phyloP scores from a whole-genome alignment of 2,329 filamentous ascomycete genomes.

The Davidsoniella eucalypti region DNA sequence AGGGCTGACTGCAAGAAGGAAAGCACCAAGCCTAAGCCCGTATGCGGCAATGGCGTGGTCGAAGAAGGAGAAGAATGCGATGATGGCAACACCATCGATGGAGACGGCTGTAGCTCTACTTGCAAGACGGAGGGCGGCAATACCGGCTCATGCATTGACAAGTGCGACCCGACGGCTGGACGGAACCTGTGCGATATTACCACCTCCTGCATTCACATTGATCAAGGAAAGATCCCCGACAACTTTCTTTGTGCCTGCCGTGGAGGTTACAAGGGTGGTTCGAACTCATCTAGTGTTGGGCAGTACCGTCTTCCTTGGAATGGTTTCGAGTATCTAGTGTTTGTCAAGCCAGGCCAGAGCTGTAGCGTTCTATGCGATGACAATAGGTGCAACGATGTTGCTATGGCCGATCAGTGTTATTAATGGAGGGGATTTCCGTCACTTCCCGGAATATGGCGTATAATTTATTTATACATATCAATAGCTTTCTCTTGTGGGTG shows the following conservation, averaged over 20 bases:
- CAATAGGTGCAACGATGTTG: background rate
- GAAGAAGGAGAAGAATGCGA: background rate
- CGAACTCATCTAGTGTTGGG: too few species aligned
- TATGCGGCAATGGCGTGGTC: background rate
- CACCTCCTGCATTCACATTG: background rate
- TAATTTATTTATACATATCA: background rate
- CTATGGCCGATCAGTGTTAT: background rate
- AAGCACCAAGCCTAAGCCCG: background rate
- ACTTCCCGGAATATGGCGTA: background rate
- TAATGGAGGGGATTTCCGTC: background rate
- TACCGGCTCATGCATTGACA: background rate
- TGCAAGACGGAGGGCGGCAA: background rate
- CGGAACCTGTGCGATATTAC: background rate
- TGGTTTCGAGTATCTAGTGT: conserved; percentile 1
- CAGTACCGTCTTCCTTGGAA: conserved; percentile 4
- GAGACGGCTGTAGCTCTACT: background rate
- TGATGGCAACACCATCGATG: background rate
- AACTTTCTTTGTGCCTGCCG: conserved; percentile 4
- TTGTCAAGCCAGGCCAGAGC: background rate
- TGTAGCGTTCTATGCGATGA: conserved; percentile 1
- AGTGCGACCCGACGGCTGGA: background rate
- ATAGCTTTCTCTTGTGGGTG: background rate
- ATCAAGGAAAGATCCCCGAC: background rate
- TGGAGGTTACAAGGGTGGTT: conserved; percentile 1
- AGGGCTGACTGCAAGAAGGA: conserved; percentile 1